Evolutionary conservation across 2,329 filamentous ascomycete species (phyloP), one percentile per base, ranked within the genome.

Genomic region (Penicillium sp.): DNA sequence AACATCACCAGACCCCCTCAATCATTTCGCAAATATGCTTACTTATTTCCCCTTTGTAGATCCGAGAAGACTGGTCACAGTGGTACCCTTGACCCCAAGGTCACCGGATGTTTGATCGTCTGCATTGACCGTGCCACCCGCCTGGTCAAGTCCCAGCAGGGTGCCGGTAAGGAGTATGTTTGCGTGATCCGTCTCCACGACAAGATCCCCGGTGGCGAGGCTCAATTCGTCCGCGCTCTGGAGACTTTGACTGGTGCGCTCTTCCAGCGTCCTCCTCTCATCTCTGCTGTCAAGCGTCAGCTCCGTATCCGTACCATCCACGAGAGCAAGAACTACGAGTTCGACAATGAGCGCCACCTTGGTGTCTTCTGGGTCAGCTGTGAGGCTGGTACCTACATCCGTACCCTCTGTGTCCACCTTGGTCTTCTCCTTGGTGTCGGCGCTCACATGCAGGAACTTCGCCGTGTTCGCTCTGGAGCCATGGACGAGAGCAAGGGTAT

Each of bases 351-450:
- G 70, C 87, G 94, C 68, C 92, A 97, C 75, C 84, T 99, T 35
- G 94, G 90, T 76, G 93, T 97, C 53, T 99, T 99, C 84, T 97
- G 94, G 93, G 94, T 97, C 67, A 96, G 91, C 78, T 99, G 94
- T 77, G 94, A 99, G 79, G 94, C 91, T 54, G 94, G 94, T 74
- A 99, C 94, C 61, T 99, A 99, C 77, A 97, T 99, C 74, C 90
- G 94, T 81, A 99, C 94, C 35, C 86, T 99, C 44, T 97, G 94
- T 77, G 93, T 97, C 40, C 94, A 97, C 78, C 76, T 99, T 65
- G 90, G 90, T 75, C 77, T 88, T 56, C 70, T 88, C 56, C 78
- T 88, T 30, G 85, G 93, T 72, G 91, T 96, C 55, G 93, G 93
- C 65, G 94, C 90, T 49, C 91, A 97, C 80, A 97, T 97, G 93